Percentiles rank a stretch among this genome's conserved stretches.
Conservation (phyloP, 1,284 basidiomycete species). For the Takashimella tepidaria region DNA sequence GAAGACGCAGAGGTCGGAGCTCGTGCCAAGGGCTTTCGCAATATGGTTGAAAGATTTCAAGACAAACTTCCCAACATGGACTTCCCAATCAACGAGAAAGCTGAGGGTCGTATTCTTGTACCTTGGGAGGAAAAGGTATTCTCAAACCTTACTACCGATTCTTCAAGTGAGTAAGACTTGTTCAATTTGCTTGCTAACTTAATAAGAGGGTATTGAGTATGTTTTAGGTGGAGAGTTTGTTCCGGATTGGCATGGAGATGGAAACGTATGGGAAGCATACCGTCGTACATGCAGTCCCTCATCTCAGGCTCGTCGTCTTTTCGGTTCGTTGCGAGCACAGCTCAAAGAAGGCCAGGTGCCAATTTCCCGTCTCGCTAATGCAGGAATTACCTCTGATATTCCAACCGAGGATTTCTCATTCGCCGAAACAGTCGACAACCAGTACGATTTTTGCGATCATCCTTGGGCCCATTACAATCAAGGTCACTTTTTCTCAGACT, state of each 20-base stretch:
- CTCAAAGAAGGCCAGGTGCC: slow-evolving; percentile 49
- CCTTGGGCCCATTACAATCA: slow-evolving; percentile 80
- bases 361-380: slow-evolving; percentile 45
- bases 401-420: slow-evolving; percentile 60
- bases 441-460: slow-evolving; percentile 68
- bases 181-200: not conserved
- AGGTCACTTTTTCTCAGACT: slow-evolving; percentile 93
- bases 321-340: slow-evolving; percentile 60
- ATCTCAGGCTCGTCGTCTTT: slow-evolving; percentile 72
- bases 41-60: slow-evolving; percentile 68
- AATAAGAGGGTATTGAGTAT: slow-evolving; percentile 56
- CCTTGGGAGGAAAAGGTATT: slow-evolving; percentile 73
- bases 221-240: slow-evolving; percentile 65
- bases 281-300: slow-evolving; percentile 79
- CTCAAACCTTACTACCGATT: slow-evolving; percentile 60
- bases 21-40: slow-evolving; percentile 67
- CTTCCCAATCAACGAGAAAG: slow-evolving; percentile 82
- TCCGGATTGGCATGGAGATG: slow-evolving; percentile 75
- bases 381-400: slow-evolving; percentile 44
- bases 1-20: slow-evolving; percentile 66
- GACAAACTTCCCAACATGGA: slow-evolving; percentile 79
- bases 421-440: slow-evolving; percentile 56
- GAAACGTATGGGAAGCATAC: slow-evolving; percentile 87
- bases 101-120: slow-evolving; percentile 83
- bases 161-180: slow-evolving; percentile 38